Evolutionary conservation across 2,329 filamentous ascomycete genomes (phyloP).

Genomic region (Fusarium phyllophilum): DNA sequence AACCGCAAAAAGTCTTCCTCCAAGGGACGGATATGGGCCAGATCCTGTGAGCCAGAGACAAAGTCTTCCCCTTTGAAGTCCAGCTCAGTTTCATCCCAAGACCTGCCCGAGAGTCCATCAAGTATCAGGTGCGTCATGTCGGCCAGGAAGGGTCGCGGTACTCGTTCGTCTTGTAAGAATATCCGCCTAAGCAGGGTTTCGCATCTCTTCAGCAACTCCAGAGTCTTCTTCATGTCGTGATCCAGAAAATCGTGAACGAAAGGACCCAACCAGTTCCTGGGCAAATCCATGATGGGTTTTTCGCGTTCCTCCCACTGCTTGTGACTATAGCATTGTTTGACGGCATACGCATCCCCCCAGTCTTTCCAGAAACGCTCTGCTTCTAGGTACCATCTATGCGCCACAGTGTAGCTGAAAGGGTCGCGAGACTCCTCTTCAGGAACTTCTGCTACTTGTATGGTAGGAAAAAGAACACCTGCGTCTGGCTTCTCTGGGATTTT

Average conservation of each 20-base stretch:
- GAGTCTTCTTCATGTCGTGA: conserved; percentile 37
- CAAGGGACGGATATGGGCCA: conserved; percentile 32
- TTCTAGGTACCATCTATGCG: conserved; percentile 34
- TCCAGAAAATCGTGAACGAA: conserved; percentile 35
- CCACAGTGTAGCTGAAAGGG: conserved; percentile 44
- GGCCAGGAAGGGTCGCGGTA: conserved; percentile 32
- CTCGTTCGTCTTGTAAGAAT: conserved; percentile 19
- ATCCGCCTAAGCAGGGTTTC: conserved; percentile 11
- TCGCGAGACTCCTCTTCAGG: conserved; percentile 41
- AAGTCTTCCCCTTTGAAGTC: conserved; percentile 27
- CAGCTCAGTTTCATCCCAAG: background rate
- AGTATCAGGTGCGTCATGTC: conserved; percentile 10
- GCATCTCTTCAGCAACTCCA: conserved; percentile 22
- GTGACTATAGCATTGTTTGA: conserved; percentile 31
- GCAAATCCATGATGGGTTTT: conserved; percentile 38
- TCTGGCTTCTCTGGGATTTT: conserved; percentile 23
- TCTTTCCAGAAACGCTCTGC: conserved; percentile 34
- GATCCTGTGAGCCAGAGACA: background rate
- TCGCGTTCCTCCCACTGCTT: conserved; percentile 2
- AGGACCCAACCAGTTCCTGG: conserved; percentile 41
- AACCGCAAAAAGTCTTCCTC: conserved; percentile 41
- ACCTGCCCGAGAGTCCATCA: conserved; percentile 13
- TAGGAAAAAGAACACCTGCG: conserved; percentile 38
- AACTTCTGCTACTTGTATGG: conserved; percentile 30
- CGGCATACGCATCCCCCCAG: conserved; percentile 21